Conservation (phyloP, 2,329 filamentous ascomycete species). For the Penicillium olsonii region DNA sequence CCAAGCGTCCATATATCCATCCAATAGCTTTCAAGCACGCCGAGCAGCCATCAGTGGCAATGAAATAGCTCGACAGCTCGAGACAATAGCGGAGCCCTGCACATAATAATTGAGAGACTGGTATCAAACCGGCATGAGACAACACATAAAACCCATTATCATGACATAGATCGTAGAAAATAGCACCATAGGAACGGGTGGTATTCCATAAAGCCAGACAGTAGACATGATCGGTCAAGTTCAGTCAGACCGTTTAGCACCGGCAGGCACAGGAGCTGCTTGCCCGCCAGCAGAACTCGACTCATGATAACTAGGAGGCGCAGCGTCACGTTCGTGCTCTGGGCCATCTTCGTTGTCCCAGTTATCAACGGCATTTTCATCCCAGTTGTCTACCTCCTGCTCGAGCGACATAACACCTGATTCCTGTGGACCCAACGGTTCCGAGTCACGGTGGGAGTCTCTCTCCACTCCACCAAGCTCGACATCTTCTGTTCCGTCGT, state of each 20-base stretch:
- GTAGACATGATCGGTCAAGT: neutral
- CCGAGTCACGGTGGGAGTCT: conserved; percentile 39
- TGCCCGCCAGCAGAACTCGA: conserved; percentile 14
- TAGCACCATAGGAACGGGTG: neutral
- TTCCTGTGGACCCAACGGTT: conserved; percentile 57
- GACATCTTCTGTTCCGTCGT: conserved; percentile 58
- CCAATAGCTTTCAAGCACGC: too few species aligned
- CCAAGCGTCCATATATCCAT: too few species aligned
- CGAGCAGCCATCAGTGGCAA: too few species aligned
- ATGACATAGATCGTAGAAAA: conserved; percentile 4
- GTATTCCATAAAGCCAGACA: neutral
- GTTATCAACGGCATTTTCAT: conserved; percentile 73
- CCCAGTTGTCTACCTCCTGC: conserved; percentile 89
- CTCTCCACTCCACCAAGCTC: conserved; percentile 66
- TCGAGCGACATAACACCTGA: conserved; percentile 69
- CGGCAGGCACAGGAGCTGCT: conserved; percentile 21
- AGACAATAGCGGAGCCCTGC: conserved; percentile 4
- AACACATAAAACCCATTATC: conserved; percentile 20
- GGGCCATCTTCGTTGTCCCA: conserved; percentile 62
- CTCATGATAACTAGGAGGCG: conserved; percentile 25
- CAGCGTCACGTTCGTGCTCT: conserved; percentile 23
- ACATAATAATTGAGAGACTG: conserved; percentile 10
- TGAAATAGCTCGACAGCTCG: neutral
- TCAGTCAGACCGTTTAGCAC: conserved; percentile 38
- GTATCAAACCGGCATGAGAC: conserved; percentile 20